These are phyloP conservation scores for Malassezia restricta DNA, from an alignment of 1,284 basidiomycete species.

Conservation along the genomic window DNA sequence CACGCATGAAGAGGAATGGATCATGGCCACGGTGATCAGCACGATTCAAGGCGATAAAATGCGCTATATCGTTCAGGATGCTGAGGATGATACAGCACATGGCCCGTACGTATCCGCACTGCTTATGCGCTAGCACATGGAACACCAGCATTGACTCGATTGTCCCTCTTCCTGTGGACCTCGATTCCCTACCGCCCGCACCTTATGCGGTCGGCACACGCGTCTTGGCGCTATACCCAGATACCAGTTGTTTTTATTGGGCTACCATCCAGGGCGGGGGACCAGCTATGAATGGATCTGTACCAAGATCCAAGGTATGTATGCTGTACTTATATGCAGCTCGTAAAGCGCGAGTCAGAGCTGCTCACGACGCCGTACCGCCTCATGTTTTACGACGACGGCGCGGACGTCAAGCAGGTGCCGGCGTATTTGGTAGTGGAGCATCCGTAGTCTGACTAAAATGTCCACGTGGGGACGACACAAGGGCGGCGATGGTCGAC, in stretches of 20 bases:
- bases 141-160: slow-evolving; percentile 36
- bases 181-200: slow-evolving; percentile 30
- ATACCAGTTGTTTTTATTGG: slow-evolving; percentile 45
- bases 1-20: slow-evolving; percentile 28
- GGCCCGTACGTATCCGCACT: slow-evolving; percentile 12
- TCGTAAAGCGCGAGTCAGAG: slow-evolving; percentile 27
- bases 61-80: slow-evolving; percentile 28
- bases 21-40: slow-evolving; percentile 27
- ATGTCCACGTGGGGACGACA: neutral
- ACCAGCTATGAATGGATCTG: slow-evolving; percentile 21
- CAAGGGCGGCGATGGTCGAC: neutral
- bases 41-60: slow-evolving; percentile 29
- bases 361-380: slow-evolving; percentile 35
- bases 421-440: slow-evolving; percentile 42
- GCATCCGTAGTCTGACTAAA: slow-evolving; percentile 20
- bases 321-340: slow-evolving; percentile 2
- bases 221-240: slow-evolving; percentile 44
- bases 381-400: slow-evolving; percentile 43
- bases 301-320: slow-evolving; percentile 19
- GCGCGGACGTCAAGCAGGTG: slow-evolving; percentile 33
- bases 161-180: slow-evolving; percentile 34
- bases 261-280: slow-evolving; percentile 41
- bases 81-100: slow-evolving; percentile 16
- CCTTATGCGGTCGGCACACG: slow-evolving; percentile 32
- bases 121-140: slow-evolving; percentile 13